A percentile compares a stretch with the other conserved stretches of the same genome.
phyloP scores from a whole-genome alignment of 306 rosid genomes.

The Astragalus glycyphyllos region DNA sequence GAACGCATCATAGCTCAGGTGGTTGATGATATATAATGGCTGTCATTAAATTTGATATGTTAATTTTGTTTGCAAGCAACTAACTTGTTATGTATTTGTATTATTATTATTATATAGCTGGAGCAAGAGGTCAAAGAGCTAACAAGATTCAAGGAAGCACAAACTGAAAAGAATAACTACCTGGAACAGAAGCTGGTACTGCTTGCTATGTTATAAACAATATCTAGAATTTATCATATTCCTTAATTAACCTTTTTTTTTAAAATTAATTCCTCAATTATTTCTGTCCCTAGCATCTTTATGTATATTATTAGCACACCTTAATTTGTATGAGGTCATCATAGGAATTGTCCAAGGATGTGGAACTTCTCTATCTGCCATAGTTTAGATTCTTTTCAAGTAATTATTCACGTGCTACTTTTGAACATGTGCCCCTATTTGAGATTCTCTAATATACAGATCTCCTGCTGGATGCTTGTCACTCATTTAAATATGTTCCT shows the following conservation, averaged over 20 bases:
- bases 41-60: slow-evolving; percentile 15
- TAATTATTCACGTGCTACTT: slow-evolving; percentile 22
- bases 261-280: slow-evolving; percentile 1
- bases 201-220: slow-evolving; percentile 36
- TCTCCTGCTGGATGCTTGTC: too few relatives aligned
- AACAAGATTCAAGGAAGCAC: slow-evolving; percentile 55
- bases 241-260: too few relatives aligned
- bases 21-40: slow-evolving; percentile 24
- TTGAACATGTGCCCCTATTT: slow-evolving; percentile 28
- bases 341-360: slow-evolving; percentile 17
- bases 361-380: slow-evolving; percentile 27
- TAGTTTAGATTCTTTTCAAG: slow-evolving; percentile 24
- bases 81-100: slow-evolving; percentile 45
- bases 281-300: slow-evolving; percentile 27
- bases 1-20: slow-evolving; percentile 62
- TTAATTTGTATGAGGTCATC: slow-evolving; percentile 1
- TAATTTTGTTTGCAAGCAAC: slow-evolving; percentile 33
- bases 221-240: slow-evolving; percentile 28
- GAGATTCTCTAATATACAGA: too few relatives aligned
- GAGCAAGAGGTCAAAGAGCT: slow-evolving; percentile 73
- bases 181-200: slow-evolving; percentile 83
- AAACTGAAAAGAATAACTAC: slow-evolving; percentile 49
- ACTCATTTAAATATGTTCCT: too few relatives aligned
- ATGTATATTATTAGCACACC: slow-evolving; percentile 28
- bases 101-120: slow-evolving; percentile 62